Conservation (phyloP, 306 rosid genomes). For the Phaseolus lunatus region DNA sequence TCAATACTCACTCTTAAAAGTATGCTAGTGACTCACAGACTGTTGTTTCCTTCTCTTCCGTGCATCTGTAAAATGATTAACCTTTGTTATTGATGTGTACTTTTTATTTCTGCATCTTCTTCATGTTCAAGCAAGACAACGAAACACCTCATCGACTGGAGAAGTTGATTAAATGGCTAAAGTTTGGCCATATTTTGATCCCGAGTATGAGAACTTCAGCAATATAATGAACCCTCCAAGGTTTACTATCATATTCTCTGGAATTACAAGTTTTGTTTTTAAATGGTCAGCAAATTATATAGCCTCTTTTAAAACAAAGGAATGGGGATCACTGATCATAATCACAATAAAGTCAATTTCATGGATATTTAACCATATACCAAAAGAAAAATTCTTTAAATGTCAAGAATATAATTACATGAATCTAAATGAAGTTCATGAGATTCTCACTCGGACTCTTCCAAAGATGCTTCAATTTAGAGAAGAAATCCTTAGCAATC, state of each 20-base stretch:
- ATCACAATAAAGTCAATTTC: neutral
- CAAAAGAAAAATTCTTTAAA: neutral
- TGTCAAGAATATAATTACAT: no score
- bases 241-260: conserved; percentile 42
- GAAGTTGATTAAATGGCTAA: conserved; percentile 55
- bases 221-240: conserved; percentile 86
- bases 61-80: neutral
- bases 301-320: conserved; percentile 19
- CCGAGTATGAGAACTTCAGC: conserved; percentile 84
- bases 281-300: neutral
- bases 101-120: neutral
- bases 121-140: conserved; percentile 41
- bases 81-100: neutral
- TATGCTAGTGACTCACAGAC: neutral
- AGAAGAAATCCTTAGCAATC: conserved; percentile 76
- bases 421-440: conserved; percentile 20
- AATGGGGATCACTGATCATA: neutral
- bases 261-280: conserved; percentile 3
- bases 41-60: neutral
- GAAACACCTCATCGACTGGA: conserved; percentile 22
- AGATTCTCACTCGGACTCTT: conserved; percentile 51
- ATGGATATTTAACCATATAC: neutral
- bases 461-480: conserved; percentile 60
- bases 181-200: conserved; percentile 89
- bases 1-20: no score